These are phyloP conservation scores for Pseudogymnoascus sp. DNA, from an alignment of 2,329 filamentous ascomycete genomes.

Conservation along the genomic window DNA sequence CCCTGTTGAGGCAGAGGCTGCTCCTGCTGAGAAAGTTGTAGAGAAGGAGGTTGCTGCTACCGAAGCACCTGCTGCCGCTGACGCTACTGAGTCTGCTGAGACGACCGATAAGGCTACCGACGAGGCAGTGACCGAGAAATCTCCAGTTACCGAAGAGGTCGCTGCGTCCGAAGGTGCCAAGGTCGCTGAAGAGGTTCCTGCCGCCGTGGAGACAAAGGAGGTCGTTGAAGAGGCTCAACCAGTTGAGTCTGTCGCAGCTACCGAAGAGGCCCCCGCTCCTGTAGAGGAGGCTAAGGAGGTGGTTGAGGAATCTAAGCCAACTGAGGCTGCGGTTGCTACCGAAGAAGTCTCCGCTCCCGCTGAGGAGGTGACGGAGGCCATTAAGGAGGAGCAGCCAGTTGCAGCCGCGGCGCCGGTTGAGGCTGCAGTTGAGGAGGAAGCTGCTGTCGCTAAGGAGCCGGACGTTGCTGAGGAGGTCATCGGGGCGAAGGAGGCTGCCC, in stretches of 20 bases:
- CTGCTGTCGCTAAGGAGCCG: background rate
- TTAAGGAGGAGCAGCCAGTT: background rate
- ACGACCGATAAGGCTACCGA: background rate
- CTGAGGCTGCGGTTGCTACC: background rate
- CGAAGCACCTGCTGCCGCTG: background rate
- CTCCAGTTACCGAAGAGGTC: background rate
- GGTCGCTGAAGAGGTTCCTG: background rate
- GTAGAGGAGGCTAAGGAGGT: background rate
- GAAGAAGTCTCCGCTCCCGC: background rate
- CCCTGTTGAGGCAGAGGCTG: background rate
- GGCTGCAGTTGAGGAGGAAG: background rate
- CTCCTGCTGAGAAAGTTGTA: background rate
- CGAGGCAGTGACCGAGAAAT: background rate
- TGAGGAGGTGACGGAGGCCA: background rate
- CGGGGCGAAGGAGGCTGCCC: background rate
- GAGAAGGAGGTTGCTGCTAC: background rate
- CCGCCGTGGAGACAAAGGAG: background rate
- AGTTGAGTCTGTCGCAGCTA: background rate
- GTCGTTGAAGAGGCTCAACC: background rate
- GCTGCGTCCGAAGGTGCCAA: background rate
- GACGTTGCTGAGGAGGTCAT: background rate
- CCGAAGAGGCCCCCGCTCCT: background rate
- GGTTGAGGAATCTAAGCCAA: background rate
- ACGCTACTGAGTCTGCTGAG: background rate
- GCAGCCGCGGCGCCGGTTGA: background rate